Conservation (phyloP, 495 filamentous ascomycete species). For the Rostrohypoxylon terebratum region DNA sequence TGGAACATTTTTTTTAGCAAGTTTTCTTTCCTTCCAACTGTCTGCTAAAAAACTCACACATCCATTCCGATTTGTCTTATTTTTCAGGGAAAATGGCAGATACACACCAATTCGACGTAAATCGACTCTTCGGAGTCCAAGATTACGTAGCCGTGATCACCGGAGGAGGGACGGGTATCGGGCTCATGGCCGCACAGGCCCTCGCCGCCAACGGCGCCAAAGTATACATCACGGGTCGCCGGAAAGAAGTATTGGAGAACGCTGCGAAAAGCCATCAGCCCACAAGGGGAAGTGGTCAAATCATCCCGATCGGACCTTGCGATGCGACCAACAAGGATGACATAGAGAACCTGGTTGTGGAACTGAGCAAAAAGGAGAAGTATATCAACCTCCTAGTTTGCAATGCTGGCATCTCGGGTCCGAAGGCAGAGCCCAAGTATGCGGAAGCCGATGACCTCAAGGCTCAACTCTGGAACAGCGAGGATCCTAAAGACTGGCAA, state of each 20-base stretch:
- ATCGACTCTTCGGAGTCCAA: constrained; percentile 64
- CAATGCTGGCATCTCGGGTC: constrained; percentile 69
- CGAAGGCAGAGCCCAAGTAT: constrained; percentile 51
- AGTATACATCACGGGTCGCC: constrained; percentile 75
- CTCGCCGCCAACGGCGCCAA: constrained; percentile 71
- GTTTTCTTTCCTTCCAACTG: no score
- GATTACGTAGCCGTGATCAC: constrained; percentile 70
- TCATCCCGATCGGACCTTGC: constrained; percentile 59
- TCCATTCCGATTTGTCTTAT: neutral
- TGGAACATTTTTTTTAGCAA: neutral
- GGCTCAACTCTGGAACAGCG: constrained; percentile 54
- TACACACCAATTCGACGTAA: constrained; percentile 51
- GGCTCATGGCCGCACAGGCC: constrained; percentile 71
- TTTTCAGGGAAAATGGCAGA: constrained; percentile 39
- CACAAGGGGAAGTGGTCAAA: constrained; percentile 42
- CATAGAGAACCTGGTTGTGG: constrained; percentile 64
- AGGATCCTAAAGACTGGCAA: constrained; percentile 64
- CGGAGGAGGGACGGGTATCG: constrained; percentile 69
- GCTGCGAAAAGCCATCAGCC: constrained; percentile 57
- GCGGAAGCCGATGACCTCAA: constrained; percentile 59
- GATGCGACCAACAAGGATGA: constrained; percentile 74
- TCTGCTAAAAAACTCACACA: no score
- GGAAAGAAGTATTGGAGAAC: constrained; percentile 64
- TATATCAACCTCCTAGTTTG: constrained; percentile 74
- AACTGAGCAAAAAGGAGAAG: constrained; percentile 55